These are phyloP conservation scores for Drechslerella stenobrocha DNA, from an alignment of 2,329 filamentous ascomycete species.

Conservation along the genomic window DNA sequence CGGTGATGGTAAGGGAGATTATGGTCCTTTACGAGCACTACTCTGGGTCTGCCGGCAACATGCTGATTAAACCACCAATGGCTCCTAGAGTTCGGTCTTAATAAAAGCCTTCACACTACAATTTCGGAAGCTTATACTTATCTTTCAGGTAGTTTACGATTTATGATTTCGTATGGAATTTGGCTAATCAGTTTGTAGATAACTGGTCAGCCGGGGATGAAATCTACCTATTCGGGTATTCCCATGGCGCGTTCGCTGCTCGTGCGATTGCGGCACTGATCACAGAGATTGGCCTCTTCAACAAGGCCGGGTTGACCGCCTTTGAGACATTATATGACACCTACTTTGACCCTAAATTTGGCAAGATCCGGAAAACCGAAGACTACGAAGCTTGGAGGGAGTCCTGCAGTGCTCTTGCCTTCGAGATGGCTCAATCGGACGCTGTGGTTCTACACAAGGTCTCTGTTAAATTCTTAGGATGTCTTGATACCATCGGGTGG, in stretches of 20 bases:
- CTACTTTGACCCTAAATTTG: conserved; percentile 47
- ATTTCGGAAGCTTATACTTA: conserved; percentile 33
- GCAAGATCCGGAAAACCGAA: conserved; percentile 17
- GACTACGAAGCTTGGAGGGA: conserved; percentile 32
- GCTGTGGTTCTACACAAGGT: conserved; percentile 13
- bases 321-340: conserved; percentile 64
- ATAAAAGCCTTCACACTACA: conserved; percentile 31
- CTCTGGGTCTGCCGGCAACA: not conserved
- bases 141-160: conserved; percentile 19
- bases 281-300: conserved; percentile 61
- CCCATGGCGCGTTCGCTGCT: conserved; percentile 64
- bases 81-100: conserved; percentile 31
- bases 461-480: conserved; percentile 29
- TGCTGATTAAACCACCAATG: not conserved
- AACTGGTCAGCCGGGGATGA: conserved; percentile 66
- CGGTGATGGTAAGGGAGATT: conserved; percentile 23
- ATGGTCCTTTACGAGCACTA: too few species aligned
- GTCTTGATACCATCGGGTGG: conserved; percentile 45
- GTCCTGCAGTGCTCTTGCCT: conserved; percentile 1
- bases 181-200: conserved; percentile 50
- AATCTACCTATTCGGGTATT: conserved; percentile 64
- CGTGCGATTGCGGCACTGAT: conserved; percentile 63
- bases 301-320: conserved; percentile 62
- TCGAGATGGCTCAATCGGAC: conserved; percentile 8
- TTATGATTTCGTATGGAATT: not conserved